Evolutionary conservation across 1,284 basidiomycete species (phyloP).

Genomic region (Lentinula novae-zelandiae): DNA sequence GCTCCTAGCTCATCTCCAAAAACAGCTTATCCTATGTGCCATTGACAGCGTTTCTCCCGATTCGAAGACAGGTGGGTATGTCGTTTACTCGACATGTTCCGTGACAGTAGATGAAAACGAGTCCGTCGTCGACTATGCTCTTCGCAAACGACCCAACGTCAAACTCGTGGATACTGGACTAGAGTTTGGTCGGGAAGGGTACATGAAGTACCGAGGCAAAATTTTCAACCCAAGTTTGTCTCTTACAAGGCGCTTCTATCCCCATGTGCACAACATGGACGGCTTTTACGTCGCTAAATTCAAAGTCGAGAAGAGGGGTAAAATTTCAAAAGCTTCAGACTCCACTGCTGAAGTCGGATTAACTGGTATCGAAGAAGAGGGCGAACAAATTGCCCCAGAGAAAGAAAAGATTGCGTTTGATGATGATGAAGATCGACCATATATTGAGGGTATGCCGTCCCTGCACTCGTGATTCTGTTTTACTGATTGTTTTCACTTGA

Average conservation of each 20-base stretch:
- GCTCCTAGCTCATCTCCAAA: slow-evolving; percentile 94
- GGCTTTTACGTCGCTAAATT: slow-evolving; percentile 99
- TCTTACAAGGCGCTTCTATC: slow-evolving; percentile 87
- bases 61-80: slow-evolving; percentile 88
- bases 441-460: slow-evolving; percentile 58
- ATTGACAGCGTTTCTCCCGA: slow-evolving; percentile 93
- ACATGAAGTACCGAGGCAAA: slow-evolving; percentile 88
- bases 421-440: slow-evolving; percentile 65
- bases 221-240: slow-evolving; percentile 78
- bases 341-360: slow-evolving; percentile 32
- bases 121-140: slow-evolving; percentile 97
- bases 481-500: slow-evolving; percentile 5
- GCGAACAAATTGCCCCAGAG: slow-evolving; percentile 25
- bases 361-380: slow-evolving; percentile 25
- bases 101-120: slow-evolving; percentile 99
- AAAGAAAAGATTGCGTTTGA: slow-evolving; percentile 48
- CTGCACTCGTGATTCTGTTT: neutral
- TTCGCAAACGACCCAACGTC: slow-evolving; percentile 94
- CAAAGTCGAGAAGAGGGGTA: slow-evolving; percentile 81
- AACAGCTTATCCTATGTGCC: slow-evolving; percentile 97
- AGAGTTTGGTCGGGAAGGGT: slow-evolving; percentile 92
- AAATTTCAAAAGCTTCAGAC: slow-evolving; percentile 36
- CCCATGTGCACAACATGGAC: slow-evolving; percentile 94
- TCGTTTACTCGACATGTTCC: slow-evolving; percentile 99
- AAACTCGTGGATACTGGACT: slow-evolving; percentile 93